Evolutionary conservation across 306 rosid species (phyloP).

Genomic region (Potentilla sterilis): DNA sequence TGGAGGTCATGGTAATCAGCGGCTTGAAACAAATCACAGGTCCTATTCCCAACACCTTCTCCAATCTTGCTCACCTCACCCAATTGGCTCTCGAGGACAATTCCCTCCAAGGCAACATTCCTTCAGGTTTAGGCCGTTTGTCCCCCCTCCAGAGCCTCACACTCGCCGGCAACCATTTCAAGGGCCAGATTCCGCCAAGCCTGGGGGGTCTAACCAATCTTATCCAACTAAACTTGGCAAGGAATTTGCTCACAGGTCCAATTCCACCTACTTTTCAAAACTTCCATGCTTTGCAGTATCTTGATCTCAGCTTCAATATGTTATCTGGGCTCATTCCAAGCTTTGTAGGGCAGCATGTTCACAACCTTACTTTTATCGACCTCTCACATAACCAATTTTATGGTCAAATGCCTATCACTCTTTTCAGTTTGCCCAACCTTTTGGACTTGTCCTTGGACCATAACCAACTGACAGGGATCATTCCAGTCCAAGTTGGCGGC

Average conservation of each 20-base stretch:
- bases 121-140: conserved; percentile 67
- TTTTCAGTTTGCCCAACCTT: conserved; percentile 63
- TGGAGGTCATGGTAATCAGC: conserved; percentile 76
- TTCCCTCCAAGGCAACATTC: conserved; percentile 70
- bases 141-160: conserved; percentile 68
- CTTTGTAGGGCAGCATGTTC: conserved; percentile 48
- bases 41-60: conserved; percentile 64
- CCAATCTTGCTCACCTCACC: conserved; percentile 65
- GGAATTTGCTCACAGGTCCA: conserved; percentile 62
- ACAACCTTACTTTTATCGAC: conserved; percentile 60
- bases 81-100: conserved; percentile 76
- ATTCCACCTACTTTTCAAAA: conserved; percentile 57
- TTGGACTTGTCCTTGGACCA: conserved; percentile 65
- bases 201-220: conserved; percentile 59
- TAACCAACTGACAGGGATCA: conserved; percentile 73
- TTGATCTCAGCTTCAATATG: conserved; percentile 78
- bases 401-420: conserved; percentile 66
- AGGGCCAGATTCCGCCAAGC: conserved; percentile 72
- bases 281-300: conserved; percentile 50
- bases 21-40: conserved; percentile 84
- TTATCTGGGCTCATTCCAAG: conserved; percentile 65
- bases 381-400: conserved; percentile 67
- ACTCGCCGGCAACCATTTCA: conserved; percentile 66
- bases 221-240: conserved; percentile 62
- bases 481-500: conserved; percentile 65